Base-by-base conservation (phyloP, 768 basidiomycete genomes). In the Hygrophoropsis aurantiaca region DNA sequence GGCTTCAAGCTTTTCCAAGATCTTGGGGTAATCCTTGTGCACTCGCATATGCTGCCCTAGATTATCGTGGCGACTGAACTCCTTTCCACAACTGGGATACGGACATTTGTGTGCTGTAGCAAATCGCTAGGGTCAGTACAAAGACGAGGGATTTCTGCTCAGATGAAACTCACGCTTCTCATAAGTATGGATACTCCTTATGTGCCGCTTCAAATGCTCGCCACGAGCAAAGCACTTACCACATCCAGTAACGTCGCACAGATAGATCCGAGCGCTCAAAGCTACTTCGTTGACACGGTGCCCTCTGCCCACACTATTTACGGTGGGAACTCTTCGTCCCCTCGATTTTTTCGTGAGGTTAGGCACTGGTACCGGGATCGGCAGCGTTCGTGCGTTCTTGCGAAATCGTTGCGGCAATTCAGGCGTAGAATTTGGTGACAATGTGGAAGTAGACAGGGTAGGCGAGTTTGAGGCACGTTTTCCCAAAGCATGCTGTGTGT, bases 181-280 rank as follows among this genome's bases (percentile, higher is more conserved):
- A 65, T 93, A 80, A 19, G 92, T 93, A 68, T 94, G 92, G 44
- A 94, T 91, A 58, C 85, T 87, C 55, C 90, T 70, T 33, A 94
- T 79, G 64, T 94, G 92, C 52, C 93, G 74, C 74, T 94, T 94
- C 53, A 95, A 69, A 64, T 95, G 93, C 67, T 95, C 93, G 18
- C 87, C 86, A 24, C 93, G 77, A 27, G 85, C 84, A 66, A 95
- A 94, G 57, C 84, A 87, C 69, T 93, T 93, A 35, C 85, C 87
- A 64, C 93, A 94, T 5, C 84, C 90, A 13, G 79, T 77, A 21
- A 93, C 90, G 49, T 79, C 78, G 72, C 91, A 94, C 40, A 80
- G 71, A 63, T 90, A 90, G 55, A 80, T 73, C 50, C 82, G 74
- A 59, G 61, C 72, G 55, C 61, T 67, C 55, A 65, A 61, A 59